Base-by-base conservation (phyloP, 192 early-diverging fungal genomes). In the Cladochytrium replicatum region DNA sequence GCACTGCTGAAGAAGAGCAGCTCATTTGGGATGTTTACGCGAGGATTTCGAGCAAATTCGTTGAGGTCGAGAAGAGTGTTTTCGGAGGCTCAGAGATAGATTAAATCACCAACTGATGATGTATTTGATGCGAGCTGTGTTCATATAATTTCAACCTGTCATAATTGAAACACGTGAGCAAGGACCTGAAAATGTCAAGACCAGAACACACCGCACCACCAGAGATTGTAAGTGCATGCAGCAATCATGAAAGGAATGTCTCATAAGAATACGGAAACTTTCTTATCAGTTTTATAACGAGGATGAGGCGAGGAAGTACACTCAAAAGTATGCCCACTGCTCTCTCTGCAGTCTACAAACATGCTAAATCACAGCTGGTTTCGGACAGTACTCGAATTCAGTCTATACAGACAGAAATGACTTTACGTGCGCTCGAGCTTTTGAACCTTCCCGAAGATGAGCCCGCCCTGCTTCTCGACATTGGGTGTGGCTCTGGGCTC, bases 201-300 rank as follows among this genome's bases (percentile, higher is more conserved):
- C 93, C 95, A 19, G 95, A 98, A 63, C 93, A 98, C 54, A 74
- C 83, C 55, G 92, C 94, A 30, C 94, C 94, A 17, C 91, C 94
- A 52, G 92, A 98, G 75, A 86, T 98, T 31, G 87, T 87, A 81
- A 60, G 68, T 68, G 32, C 21, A 37, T 4, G n/a, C n/a, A n/a
- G n/a, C n/a, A n/a, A n/a, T n/a, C n/a, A n/a, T 50, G 1, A 34
- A 9, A 19, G 45, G 2, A 15, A 9, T 57, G 21, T 9, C 24
- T n/a, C n/a, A n/a, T n/a, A n/a, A n/a, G n/a, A n/a, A n/a, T n/a
- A n/a, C 23, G 9, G 19, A 23, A 1, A 6, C 1, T 48, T 38
- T 32, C 13, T 32, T 7, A 22, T 55, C 60, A 90, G 85, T 92
- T 90, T 64, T 98, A 98, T 71, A 86, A 87, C 61, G 91, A 93